Percentiles rank a stretch among this genome's conserved stretches.
phyloP scores from a whole-genome alignment of 1,284 basidiomycete genomes.

The Melampsora occidentalis region DNA sequence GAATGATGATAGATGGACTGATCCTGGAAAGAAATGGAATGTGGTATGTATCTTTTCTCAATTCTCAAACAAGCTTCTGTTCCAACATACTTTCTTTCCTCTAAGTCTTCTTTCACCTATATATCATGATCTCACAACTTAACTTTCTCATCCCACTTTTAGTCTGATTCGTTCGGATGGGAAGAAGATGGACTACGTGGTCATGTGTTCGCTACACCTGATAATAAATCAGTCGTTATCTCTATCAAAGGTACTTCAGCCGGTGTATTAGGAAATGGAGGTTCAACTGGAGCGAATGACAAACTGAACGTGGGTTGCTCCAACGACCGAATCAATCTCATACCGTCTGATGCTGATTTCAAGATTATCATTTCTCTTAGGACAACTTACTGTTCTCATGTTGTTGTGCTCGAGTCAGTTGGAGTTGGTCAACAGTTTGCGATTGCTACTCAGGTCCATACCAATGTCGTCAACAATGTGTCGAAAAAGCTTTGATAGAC shows the following conservation, averaged over 20 bases:
- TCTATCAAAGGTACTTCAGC: constrained; percentile 93
- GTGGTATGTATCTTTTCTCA: constrained; percentile 57
- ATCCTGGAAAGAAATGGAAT: constrained; percentile 66
- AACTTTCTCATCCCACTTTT: constrained; percentile 12
- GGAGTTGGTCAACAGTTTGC: constrained; percentile 93
- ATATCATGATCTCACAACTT: background rate
- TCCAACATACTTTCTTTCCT: constrained; percentile 42
- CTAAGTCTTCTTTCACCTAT: constrained; percentile 24
- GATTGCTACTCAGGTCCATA: constrained; percentile 74
- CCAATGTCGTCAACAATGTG: constrained; percentile 74
- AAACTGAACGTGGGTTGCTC: constrained; percentile 67
- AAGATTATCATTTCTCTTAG: constrained; percentile 47
- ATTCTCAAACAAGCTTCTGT: constrained; percentile 46
- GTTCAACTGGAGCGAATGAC: constrained; percentile 83
- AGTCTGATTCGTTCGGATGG: constrained; percentile 90
- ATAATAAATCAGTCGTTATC: constrained; percentile 81
- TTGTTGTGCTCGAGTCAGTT: constrained; percentile 90
- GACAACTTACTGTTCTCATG: constrained; percentile 98
- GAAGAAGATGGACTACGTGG: constrained; percentile 84
- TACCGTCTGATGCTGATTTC: background rate
- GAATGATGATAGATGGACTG: constrained; percentile 68
- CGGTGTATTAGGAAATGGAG: constrained; percentile 69
- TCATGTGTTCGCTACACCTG: constrained; percentile 64
- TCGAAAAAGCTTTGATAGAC: constrained; percentile 73
- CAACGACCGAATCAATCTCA: background rate